Evolutionary conservation across 2,329 filamentous ascomycete genomes (phyloP).

Genomic region (Curvularia verruculosa): DNA sequence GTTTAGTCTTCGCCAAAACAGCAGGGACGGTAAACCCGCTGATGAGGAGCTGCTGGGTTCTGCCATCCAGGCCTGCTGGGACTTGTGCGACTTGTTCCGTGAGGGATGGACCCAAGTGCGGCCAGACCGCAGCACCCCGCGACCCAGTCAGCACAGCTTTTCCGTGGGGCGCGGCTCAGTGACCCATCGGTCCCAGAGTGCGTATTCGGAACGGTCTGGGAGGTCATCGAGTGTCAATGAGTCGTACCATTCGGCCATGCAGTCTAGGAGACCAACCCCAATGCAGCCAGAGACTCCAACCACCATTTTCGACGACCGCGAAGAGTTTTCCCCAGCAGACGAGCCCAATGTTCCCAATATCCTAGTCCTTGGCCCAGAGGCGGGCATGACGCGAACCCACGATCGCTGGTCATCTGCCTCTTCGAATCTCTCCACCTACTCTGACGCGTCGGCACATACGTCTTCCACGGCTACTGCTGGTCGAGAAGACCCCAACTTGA

Average conservation of each 20-base stretch:
- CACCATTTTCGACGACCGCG: conserved; percentile 90
- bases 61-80: conserved; percentile 92
- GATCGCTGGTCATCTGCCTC: conserved; percentile 79
- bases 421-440: conserved; percentile 79
- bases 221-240: conserved; percentile 54
- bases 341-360: conserved; percentile 84
- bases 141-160: conserved; percentile 79
- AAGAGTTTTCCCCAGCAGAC: conserved; percentile 73
- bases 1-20: conserved; percentile 85
- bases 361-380: conserved; percentile 77
- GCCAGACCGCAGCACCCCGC: conserved; percentile 83
- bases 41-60: conserved; percentile 87
- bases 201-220: conserved; percentile 45
- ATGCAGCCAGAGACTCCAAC: conserved; percentile 83
- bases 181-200: conserved; percentile 35
- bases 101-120: conserved; percentile 90
- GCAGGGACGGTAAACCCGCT: conserved; percentile 70
- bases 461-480: conserved; percentile 73
- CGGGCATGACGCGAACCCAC: conserved; percentile 57
- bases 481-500: conserved; percentile 76
- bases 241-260: conserved; percentile 54
- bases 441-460: conserved; percentile 67
- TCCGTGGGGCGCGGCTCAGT: conserved; percentile 39
- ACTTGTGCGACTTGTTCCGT: conserved; percentile 89
- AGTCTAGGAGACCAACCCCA: conserved; percentile 42